Base-by-base conservation (phyloP, 805 yeast species). In the Saccharomycopsis sp. region DNA sequence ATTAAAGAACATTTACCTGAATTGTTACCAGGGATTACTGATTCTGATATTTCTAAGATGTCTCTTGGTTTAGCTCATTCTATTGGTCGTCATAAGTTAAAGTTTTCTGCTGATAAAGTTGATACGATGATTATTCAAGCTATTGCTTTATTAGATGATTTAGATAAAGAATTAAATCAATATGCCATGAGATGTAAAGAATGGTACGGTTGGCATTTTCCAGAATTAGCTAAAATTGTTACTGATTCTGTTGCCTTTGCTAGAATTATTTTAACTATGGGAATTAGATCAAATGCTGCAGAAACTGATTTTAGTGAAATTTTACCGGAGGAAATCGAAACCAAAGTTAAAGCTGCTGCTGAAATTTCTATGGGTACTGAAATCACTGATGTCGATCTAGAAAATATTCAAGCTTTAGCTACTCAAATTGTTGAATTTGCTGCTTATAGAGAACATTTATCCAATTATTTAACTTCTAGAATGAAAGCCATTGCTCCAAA, bases 191-290 rank as follows among this genome's bases (percentile, higher is more conserved):
- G 98, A 70, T 77, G 89, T 67, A 92, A 89, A 69, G 98, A 92
- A 69, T 92, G 98, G 98, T 92, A 92, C 67, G 98, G 98, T 51
- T 92, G 98, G 98, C 98, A 92, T 66, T 92, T 92, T 79, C 98
- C 98, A 30, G 98, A 92, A 66, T 76, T 92, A 76, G 96, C 96
- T 56, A 92, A 92, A 74, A 86, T 89, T 62, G 83, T 92, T 54
- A 78, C 81, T 52, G 98, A 89, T 66, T 88, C 95, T 51, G 89
- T 85, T 54, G 96, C 96, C 35, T 89, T 78, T 63, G 97, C 97
- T 47, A 81, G 94, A 69, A 83, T 87, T 53, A 84, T 92, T 58
- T 74, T 87, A 64, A 71, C 79, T 53, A 87, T 92, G 96, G 97
- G 97, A 52, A 67, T 84, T 53, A 78, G 98, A 70, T 72, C 95